Evolutionary conservation across 495 filamentous ascomycete genomes (phyloP).

Genomic region (Penicillium canescens): DNA sequence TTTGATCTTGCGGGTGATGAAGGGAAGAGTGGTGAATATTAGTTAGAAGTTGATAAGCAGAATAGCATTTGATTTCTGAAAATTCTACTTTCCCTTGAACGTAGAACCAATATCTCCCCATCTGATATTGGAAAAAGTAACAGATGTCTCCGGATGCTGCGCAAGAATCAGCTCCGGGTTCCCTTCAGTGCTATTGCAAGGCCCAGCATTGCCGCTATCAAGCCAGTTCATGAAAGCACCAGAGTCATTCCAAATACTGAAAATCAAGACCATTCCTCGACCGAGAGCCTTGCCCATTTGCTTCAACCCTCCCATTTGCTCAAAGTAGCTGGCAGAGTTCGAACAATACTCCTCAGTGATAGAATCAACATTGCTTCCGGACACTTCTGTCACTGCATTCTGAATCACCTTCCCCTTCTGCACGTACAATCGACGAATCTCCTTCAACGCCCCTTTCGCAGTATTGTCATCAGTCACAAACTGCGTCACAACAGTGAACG

Average conservation of each 20-base stretch:
- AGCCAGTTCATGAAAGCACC: slow-evolving; percentile 65
- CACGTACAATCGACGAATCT: slow-evolving; percentile 63
- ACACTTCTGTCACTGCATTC: slow-evolving; percentile 23
- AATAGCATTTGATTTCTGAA: neutral
- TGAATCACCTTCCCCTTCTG: slow-evolving; percentile 58
- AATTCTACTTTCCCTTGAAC: neutral
- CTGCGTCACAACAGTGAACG: slow-evolving; percentile 68
- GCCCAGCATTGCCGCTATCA: slow-evolving; percentile 55
- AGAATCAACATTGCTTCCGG: slow-evolving; percentile 18
- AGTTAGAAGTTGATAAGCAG: neutral
- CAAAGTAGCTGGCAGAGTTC: slow-evolving; percentile 13
- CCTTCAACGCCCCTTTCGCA: slow-evolving; percentile 44
- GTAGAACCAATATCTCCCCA: slow-evolving; percentile 43
- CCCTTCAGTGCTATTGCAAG: slow-evolving; percentile 52
- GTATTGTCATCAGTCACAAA: slow-evolving; percentile 56
- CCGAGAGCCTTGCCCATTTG: slow-evolving; percentile 39
- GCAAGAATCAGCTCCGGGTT: slow-evolving; percentile 29
- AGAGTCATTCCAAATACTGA: slow-evolving; percentile 64
- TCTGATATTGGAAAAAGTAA: slow-evolving; percentile 36
- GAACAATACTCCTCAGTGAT: slow-evolving; percentile 28
- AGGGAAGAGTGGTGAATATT: neutral
- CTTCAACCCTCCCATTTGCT: slow-evolving; percentile 26
- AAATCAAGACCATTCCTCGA: slow-evolving; percentile 65
- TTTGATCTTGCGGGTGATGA: neutral
- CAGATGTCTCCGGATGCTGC: slow-evolving; percentile 27